These are phyloP conservation scores for Saccharomycopsis hybrid DNA, from an alignment of 1,139 yeast species.

Conservation along the genomic window DNA sequence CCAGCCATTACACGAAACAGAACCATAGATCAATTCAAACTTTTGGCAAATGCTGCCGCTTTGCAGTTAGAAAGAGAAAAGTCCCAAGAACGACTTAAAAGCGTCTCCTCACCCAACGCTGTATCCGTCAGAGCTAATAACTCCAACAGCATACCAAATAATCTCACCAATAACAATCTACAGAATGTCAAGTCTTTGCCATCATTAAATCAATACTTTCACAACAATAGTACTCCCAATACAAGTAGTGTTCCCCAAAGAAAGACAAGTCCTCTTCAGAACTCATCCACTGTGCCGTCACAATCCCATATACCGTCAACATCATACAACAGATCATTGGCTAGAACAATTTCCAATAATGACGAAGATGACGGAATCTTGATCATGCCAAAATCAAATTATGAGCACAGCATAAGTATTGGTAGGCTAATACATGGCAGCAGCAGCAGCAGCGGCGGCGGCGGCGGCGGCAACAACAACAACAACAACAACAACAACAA, in stretches of 20 bases:
- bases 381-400: conserved; percentile 7
- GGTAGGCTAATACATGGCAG: neutral
- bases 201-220: conserved; percentile 9
- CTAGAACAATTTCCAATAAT: neutral
- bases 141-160: neutral
- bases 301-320: too few relatives aligned
- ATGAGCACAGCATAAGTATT: neutral
- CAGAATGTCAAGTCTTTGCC: conserved; percentile 17
- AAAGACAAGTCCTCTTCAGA: too few relatives aligned
- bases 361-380: conserved; percentile 13
- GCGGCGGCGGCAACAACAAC: neutral
- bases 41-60: conserved; percentile 21
- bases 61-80: conserved; percentile 19
- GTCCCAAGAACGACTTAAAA: conserved; percentile 3
- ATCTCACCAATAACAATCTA: neutral
- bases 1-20: neutral
- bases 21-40: conserved; percentile 15
- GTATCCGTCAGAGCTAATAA: neutral
- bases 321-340: too few relatives aligned
- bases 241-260: neutral
- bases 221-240: neutral
- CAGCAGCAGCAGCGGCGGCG: neutral
- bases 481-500: neutral
- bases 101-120: neutral
- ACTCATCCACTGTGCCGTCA: too few relatives aligned